Conservation (phyloP, 2,329 filamentous ascomycete genomes). For the Fusarium papillatum region DNA sequence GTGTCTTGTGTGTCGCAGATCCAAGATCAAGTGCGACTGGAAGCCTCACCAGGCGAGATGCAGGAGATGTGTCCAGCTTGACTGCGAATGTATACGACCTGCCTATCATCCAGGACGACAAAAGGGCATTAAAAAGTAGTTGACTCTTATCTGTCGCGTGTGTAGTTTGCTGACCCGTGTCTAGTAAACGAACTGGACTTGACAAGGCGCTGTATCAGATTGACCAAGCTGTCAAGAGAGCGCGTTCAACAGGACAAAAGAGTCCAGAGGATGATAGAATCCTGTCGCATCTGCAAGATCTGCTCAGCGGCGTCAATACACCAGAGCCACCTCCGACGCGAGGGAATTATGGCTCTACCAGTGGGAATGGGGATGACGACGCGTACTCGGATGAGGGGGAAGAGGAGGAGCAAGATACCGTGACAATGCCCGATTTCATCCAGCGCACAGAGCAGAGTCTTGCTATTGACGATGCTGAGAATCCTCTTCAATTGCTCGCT, state of each 20-base stretch:
- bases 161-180: constrained; percentile 4
- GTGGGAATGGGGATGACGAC: constrained; percentile 43
- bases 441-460: constrained; percentile 63
- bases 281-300: constrained; percentile 56
- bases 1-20: constrained; percentile 74
- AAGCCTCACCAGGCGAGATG: constrained; percentile 65
- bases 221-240: constrained; percentile 75
- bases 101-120: constrained; percentile 81
- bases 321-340: constrained; percentile 35
- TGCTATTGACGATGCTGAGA: constrained; percentile 80
- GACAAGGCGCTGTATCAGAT: constrained; percentile 83
- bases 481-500: constrained; percentile 80
- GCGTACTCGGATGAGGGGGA: constrained; percentile 49
- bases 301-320: constrained; percentile 50
- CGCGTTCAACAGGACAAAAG: constrained; percentile 58
- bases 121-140: constrained; percentile 83
- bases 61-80: constrained; percentile 71
- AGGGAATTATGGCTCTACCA: constrained; percentile 26
- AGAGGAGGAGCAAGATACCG: constrained; percentile 43
- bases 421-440: constrained; percentile 43
- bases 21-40: constrained; percentile 78
- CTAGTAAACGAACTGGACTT: constrained; percentile 79
- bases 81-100: constrained; percentile 75
- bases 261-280: constrained; percentile 60
- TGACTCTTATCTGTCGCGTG: not conserved